Base-by-base conservation (phyloP, 768 basidiomycete species). In the Lactarius evosmus region DNA sequence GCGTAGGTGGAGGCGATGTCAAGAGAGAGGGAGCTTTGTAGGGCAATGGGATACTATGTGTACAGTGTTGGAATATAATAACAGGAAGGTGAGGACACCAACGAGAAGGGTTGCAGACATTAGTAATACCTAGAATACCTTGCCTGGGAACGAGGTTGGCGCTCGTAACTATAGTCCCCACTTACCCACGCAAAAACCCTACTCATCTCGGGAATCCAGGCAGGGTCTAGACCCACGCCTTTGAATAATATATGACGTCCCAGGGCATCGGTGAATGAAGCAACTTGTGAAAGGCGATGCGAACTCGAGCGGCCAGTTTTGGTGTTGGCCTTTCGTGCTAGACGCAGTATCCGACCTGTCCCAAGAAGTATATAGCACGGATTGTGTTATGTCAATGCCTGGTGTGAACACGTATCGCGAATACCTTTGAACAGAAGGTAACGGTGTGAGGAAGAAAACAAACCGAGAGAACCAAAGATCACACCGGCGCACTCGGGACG, bases 1-100 rank as follows among this genome's bases (percentile, higher is more conserved):
- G 91, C 89, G 69, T 97, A 95, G 61, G 97, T 91, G 67, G 95
- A 86, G 0, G 86, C 80, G 36, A 84, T 85, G 73, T 95, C 93
- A 44, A 95, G 73, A 0, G 91, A 92, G 1, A 85, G 63, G 46
- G 33, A 76, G 72, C 27, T 76, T 76, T 0, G 77, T 81, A 0
- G 88, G 88, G 0, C 80, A 74, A 53, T 89, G 88, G 70, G 95
- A 93, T 17, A 87, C 76, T 49, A 94, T 77, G 7, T 96, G 80
- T 0, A 85, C 85, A 52, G 93, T 70, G 71, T 94, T 93, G 60
- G 92, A 86, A 67, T 92, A 95, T 9, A 92, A 69, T 1, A 97
- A 78, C 50, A 90, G 72, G 56, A 92, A 74, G 2, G 91, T 75
- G 5, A 93, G 76, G 34, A 94, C 70, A 0, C 90, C 85, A 58